Base-by-base conservation (phyloP, 257 asterid genomes). In the Solanum chaucha region DNA sequence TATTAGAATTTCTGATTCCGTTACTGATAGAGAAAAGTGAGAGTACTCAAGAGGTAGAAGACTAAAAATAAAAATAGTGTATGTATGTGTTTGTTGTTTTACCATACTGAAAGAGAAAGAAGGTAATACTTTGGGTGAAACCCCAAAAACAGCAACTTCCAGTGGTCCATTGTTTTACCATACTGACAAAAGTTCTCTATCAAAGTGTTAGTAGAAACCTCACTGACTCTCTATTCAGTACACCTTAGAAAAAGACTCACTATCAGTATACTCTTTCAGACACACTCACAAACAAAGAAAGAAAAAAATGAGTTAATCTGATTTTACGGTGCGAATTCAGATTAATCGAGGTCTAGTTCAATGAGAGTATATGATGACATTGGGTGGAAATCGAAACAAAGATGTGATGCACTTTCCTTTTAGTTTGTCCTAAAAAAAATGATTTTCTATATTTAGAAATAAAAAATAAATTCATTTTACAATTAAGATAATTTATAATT, bases 61-160 rank as follows among this genome's bases (percentile, higher is more conserved):
- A 8, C 9, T 35, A 2, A 36, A 72, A 34, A 38, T 38, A n/a
- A 75, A 75, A 40, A n/a, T 6, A 41, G 30, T 77, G 24, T 90
- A 93, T 84, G 91, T 89, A 92, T 89, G 88, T 92, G 92, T 90
- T 91, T 92, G 95, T 93, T 93, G 94, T 90, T 89, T 51, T 51
- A 51, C 61, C 61, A 89, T 90, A 91, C 94, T 91, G 91, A 94
- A 92, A 90, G 91, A 94, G 93, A 87, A 88, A 94, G 93, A 92
- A 92, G 44, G 35, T 77, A 94, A 92, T 89, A 86, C 93, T 91
- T 92, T 94, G 98, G 97, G 98, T 94, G 98, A 94, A 94, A 94
- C 96, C 98, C 98, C 94, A 93, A 93, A 95, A 92, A 92, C 96
- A 93, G 96, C 94, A 94, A 94, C 95, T 95, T 90, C 90, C 98